Evolutionary conservation across 176 grass and related monocot genomes (phyloP), one percentile per base, ranked within the genome.

Genomic region (Carex pumila): DNA sequence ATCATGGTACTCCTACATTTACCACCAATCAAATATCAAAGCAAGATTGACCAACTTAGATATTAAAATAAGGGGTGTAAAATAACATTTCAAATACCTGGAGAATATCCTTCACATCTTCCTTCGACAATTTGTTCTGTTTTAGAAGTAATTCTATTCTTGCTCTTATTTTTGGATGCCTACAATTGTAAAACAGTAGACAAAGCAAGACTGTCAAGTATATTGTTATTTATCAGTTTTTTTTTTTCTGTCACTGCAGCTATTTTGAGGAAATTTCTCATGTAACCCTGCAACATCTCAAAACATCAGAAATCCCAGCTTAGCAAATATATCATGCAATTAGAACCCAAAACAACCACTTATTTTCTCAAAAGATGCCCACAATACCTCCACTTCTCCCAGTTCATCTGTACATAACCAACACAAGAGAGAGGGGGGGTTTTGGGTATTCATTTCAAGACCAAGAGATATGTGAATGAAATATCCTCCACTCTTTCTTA

Each of bases 121-220:
- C 81, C 83, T 91, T 98, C 22, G 88, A 95, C 81, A 98, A 87
- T 80, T 87, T 98, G 81, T 98, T 89, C n/a, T 98, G 95, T 89
- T 88, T 93, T 30, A 95, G 91, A 83, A 98, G 93, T 85, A 95
- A 88, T 79, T 95, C 95, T 83, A 95, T 85, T 88, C 95, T 92
- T 86, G 86, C 90, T 76, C 85, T 93, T 87, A 98, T 95, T 77
- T 88, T 88, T 15, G 88, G 74, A 70, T 95, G 90, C 62, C 95
- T 98, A 87, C 73, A 93, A 87, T 70, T 19, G 61, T 29, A 30
- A 21, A 12, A 68, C 11, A n/a, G 32, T 30, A 36, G 70, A 67
- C 82, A 21, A 7, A 84, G 87, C 68, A 69, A 52, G 19, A 55
- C 10, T 36, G 34, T 39, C 73, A 54, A 29, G 12, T 55, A 76